phyloP scores from a whole-genome alignment of 495 filamentous ascomycete species.

The Neurospora sp. region DNA sequence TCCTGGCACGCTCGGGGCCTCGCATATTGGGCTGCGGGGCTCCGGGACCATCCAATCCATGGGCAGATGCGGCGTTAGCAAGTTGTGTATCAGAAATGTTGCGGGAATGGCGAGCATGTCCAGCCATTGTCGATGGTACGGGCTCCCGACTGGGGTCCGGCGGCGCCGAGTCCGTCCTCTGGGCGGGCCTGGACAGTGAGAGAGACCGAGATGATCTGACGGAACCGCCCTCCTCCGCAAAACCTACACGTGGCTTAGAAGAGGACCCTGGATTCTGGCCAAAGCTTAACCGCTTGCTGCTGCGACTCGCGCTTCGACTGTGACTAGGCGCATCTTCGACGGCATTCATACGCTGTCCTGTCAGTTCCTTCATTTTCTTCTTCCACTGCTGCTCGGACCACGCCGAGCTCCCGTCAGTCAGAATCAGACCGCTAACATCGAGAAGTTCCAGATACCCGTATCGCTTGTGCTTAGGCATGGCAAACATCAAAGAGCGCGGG shows the following conservation, averaged over 20 bases:
- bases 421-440: conserved; percentile 72
- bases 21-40: conserved; percentile 12
- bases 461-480: conserved; percentile 77
- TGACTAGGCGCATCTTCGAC: conserved; percentile 41
- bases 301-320: conserved; percentile 50
- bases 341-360: conserved; percentile 61
- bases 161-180: conserved; percentile 35
- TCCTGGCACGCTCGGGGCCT: conserved; percentile 21
- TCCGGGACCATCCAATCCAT: conserved; percentile 10
- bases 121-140: conserved; percentile 40
- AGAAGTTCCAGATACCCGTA: conserved; percentile 87
- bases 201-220: conserved; percentile 47
- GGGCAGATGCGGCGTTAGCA: conserved; percentile 1
- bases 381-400: conserved; percentile 93
- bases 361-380: conserved; percentile 78
- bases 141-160: conserved; percentile 25
- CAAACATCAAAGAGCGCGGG: conserved; percentile 90
- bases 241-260: conserved; percentile 43
- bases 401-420: conserved; percentile 61
- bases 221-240: conserved; percentile 51
- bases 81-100: conserved; percentile 30
- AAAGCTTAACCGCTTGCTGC: conserved; percentile 59
- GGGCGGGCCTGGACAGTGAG: conserved; percentile 33
- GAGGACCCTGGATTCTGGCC: conserved; percentile 22
- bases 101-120: conserved; percentile 23